A percentile compares a stretch with the other conserved stretches of the same genome.
phyloP scores from a whole-genome alignment of 495 filamentous ascomycete genomes.

The Podospora fimiseda region DNA sequence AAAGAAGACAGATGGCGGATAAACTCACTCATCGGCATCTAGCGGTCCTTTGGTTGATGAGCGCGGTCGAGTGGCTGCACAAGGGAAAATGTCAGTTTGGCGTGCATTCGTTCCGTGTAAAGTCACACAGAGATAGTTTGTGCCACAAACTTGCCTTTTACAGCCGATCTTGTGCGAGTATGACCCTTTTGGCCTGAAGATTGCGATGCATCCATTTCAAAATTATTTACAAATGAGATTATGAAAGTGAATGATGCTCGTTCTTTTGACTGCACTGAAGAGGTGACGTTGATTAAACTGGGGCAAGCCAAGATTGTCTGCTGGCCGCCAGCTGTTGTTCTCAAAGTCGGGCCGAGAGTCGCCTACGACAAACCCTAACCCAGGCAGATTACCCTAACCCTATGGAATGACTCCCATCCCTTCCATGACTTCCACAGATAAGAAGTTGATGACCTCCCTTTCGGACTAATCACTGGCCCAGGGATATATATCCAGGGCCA shows the following conservation, averaged over 20 bases:
- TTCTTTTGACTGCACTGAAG: background rate
- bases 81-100: background rate
- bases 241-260: background rate
- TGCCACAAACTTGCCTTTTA: constrained; percentile 29
- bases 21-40: constrained; percentile 48
- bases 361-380: no score
- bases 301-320: background rate
- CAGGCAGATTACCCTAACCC: no score
- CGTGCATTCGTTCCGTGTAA: background rate
- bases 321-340: background rate
- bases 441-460: no score
- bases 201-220: constrained; percentile 30
- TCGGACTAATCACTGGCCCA: no score
- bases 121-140: background rate
- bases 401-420: no score
- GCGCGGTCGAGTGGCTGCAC: constrained; percentile 38
- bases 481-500: no score
- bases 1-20: background rate
- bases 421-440: no score
- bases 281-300: constrained; percentile 6
- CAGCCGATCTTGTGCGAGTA: constrained; percentile 32
- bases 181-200: constrained; percentile 27
- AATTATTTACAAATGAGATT: background rate
- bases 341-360: background rate
- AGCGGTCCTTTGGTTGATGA: constrained; percentile 53